phyloP scores from a whole-genome alignment of 164 flowering plant genomes.

The Euptelea pleiosperma region DNA sequence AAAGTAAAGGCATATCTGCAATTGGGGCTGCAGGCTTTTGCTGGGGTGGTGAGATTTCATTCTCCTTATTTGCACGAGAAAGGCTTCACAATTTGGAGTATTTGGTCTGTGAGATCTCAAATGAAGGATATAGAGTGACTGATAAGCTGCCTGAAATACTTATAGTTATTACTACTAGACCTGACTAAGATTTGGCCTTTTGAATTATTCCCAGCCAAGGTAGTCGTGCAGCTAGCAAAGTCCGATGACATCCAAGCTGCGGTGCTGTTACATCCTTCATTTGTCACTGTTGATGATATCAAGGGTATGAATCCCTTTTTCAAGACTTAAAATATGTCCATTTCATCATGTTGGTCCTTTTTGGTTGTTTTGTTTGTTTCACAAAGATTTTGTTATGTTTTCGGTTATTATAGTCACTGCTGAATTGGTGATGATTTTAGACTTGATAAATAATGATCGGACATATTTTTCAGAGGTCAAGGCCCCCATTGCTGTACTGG shows the following conservation, averaged over 20 bases:
- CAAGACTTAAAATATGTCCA: neutral
- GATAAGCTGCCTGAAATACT: neutral
- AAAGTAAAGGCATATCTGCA: conserved; percentile 45
- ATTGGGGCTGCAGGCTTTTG: conserved; percentile 70
- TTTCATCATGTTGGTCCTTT: too few relatives aligned
- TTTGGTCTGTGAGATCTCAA: neutral
- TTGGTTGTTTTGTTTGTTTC: neutral
- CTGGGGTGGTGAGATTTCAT: conserved; percentile 61
- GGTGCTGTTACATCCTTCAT: conserved; percentile 64
- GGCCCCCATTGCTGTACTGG: conserved; percentile 60
- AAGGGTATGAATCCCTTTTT: conserved; percentile 36
- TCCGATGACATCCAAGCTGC: conserved; percentile 50
- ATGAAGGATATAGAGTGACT: neutral
- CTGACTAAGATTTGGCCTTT: conserved; percentile 1
- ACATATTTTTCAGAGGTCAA: conserved; percentile 46
- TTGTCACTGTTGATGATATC: conserved; percentile 61
- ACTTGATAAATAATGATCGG: neutral
- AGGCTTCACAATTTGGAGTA: neutral
- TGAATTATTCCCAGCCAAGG: conserved; percentile 47
- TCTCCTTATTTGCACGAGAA: neutral
- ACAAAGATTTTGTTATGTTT: neutral
- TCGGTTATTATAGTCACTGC: neutral
- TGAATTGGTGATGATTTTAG: neutral
- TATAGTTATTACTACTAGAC: neutral
- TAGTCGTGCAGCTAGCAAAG: conserved; percentile 56